Base-by-base conservation (phyloP, 1,284 basidiomycete species). In the Leccinum fallax region DNA sequence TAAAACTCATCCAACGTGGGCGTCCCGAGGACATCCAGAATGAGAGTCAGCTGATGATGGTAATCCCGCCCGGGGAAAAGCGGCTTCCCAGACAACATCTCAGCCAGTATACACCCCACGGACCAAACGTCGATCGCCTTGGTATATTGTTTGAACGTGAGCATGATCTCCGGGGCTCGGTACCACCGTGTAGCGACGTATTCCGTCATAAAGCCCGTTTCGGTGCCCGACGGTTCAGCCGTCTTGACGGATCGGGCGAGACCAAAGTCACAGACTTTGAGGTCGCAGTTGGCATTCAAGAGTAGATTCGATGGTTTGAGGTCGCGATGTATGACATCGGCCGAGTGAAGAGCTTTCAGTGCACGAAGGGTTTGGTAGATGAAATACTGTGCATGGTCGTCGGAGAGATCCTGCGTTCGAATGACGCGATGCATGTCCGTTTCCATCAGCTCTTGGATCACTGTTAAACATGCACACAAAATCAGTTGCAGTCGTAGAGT, bases 51-150 rank as follows among this genome's bases (percentile, higher is more conserved):
- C 70, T 98, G 96, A 71, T 98, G 93, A 77, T 98, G 96, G 76
- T 95, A 98, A 79, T 98, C 96, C 21, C 95, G 87, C 15, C 97
- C 96, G 0, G 96, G 97, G 83, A 98, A 98, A 16, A 98, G 83
- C 0, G 96, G 95, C 70, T 95, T 92, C 24, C 95, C 93, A 3
- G 88, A 92, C 6, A 98, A 81, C 95, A 98, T 98, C 80, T 98
- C 96, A 2, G 95, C 97, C 34, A 98, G 84, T 74, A 98, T 97
- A 75, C 96, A 98, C 6, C 96, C 96, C 30, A 98, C 93, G 10
- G 94, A 95, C 96, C 96, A 97, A 16, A 96, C 86, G 70, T 95
- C 94, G 70, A 96, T 95, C 32, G 93, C 92, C 79, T 95, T 95
- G 61, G 94, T 95, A 79, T 97, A 97, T 77, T 95, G 92, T 74